Percentiles rank a stretch among this genome's conserved stretches.
These are phyloP conservation scores for Bretschneidera sinensis DNA, from an alignment of 345 rosid species.

Conservation along the genomic window DNA sequence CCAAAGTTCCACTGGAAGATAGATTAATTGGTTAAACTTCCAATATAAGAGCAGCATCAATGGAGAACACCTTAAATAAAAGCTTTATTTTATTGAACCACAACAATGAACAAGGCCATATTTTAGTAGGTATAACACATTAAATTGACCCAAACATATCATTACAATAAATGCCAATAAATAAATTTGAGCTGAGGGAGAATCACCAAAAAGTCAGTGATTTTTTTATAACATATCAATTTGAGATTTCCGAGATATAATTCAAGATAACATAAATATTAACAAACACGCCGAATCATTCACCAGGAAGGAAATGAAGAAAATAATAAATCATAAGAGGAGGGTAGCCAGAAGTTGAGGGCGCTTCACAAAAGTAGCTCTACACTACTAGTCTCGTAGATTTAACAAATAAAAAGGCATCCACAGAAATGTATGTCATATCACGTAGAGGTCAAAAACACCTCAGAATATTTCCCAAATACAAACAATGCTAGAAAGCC, in stretches of 20 bases:
- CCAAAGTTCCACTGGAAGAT: constrained; percentile 71
- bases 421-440: too few species aligned
- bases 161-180: not conserved
- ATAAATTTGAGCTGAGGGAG: not conserved
- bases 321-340: not conserved
- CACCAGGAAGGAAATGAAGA: not conserved
- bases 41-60: not conserved
- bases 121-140: not conserved
- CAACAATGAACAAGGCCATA: too few species aligned
- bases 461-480: not conserved
- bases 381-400: not conserved
- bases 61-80: not conserved
- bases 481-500: too few species aligned
- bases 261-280: not conserved
- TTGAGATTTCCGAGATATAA: too few species aligned
- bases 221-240: too few species aligned
- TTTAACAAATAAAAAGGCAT: too few species aligned
- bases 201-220: too few species aligned
- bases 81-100: too few species aligned
- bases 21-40: constrained; percentile 5
- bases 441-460: not conserved
- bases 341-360: too few species aligned
- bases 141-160: not conserved
- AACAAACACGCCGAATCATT: not conserved
- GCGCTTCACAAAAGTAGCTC: not conserved